Conservation (phyloP, 768 basidiomycete genomes). For the Xerocomellus dryophilus region DNA sequence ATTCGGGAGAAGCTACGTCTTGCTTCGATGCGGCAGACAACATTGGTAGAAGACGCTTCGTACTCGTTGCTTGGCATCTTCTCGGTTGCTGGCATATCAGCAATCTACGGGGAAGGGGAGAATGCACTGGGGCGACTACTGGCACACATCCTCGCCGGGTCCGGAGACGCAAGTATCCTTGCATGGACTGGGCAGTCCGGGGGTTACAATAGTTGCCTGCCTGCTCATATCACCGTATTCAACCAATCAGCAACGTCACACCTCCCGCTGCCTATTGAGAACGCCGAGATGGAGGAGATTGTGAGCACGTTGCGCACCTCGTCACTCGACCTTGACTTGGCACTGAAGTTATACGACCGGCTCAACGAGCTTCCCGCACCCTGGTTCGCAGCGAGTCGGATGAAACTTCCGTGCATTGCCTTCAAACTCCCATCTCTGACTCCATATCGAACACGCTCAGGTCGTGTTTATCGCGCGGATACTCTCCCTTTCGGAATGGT, state of each 20-base stretch:
- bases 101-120: neutral
- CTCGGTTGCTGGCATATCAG: neutral
- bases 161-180: conserved; percentile 3
- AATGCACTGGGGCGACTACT: neutral
- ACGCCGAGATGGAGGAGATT: neutral
- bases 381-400: neutral
- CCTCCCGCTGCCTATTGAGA: neutral
- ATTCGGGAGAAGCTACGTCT: neutral
- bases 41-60: neutral
- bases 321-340: neutral
- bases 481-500: neutral
- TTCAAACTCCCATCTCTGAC: neutral
- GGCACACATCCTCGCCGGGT: neutral
- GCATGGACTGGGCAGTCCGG: conserved; percentile 6
- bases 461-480: neutral
- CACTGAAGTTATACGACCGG: neutral
- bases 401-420: neutral
- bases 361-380: neutral
- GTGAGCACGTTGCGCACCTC: neutral
- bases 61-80: conserved; percentile 1
- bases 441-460: neutral
- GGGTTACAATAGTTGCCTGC: conserved; percentile 4
- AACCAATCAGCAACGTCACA: neutral
- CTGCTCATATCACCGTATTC: neutral
- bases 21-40: neutral